A percentile compares a stretch with the other conserved stretches of the same genome.
Conservation (phyloP, 441 rosid species). For the Flueggea neowawraea region DNA sequence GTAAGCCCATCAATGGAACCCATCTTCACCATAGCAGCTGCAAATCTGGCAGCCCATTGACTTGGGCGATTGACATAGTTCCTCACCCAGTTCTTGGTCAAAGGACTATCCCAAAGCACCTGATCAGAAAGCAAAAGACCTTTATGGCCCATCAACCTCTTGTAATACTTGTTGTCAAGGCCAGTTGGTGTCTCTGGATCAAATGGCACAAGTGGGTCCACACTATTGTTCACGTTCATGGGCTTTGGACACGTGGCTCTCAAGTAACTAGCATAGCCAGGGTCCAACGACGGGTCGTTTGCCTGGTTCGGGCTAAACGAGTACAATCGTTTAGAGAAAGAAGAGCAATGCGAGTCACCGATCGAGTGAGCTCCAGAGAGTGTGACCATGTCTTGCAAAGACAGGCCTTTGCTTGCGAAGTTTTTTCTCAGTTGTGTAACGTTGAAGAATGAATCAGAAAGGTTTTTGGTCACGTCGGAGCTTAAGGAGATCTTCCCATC, state of each 20-base stretch:
- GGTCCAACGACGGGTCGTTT: conserved; percentile 14
- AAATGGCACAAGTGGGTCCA: background rate
- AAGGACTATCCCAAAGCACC: conserved; percentile 4
- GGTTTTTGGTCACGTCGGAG: background rate
- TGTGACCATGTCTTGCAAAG: conserved; percentile 15
- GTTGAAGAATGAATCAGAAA: conserved; percentile 7
- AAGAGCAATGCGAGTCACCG: conserved; percentile 15
- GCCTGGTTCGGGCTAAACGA: conserved; percentile 5
- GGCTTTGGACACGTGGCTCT: conserved; percentile 8
- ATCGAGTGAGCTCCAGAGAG: conserved; percentile 20
- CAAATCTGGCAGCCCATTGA: conserved; percentile 9
- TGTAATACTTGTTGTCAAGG: conserved; percentile 10
- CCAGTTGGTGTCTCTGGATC: conserved; percentile 9
- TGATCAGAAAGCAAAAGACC: conserved; percentile 14
- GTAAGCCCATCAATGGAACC: conserved; percentile 14
- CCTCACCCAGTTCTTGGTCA: conserved; percentile 2
- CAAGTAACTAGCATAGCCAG: conserved; percentile 8
- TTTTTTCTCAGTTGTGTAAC: conserved; percentile 1
- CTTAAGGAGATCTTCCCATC: conserved; percentile 24
- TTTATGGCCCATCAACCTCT: background rate
- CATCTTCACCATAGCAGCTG: conserved; percentile 15
- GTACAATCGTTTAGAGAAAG: conserved; percentile 13
- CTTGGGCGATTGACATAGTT: background rate
- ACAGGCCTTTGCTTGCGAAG: conserved; percentile 10
- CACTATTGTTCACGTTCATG: background rate